Percentiles rank a stretch among this genome's conserved stretches.
Conservation (phyloP, 23 red algal genomes). For the Gracilaria domingensis region DNA sequence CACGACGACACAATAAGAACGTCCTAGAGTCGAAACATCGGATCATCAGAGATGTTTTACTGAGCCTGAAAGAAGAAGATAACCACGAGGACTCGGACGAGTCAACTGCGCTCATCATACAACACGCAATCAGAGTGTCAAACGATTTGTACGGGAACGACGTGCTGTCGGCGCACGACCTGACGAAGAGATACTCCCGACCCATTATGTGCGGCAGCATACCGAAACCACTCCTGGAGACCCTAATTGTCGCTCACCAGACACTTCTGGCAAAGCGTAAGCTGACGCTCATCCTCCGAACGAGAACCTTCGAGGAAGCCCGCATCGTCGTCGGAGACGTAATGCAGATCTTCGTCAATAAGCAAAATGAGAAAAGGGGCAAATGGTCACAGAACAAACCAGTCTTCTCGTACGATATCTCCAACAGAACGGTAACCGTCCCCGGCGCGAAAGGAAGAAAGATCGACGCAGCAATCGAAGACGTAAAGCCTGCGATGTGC, state of each 20-base stretch:
- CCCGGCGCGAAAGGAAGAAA: conserved; percentile 10
- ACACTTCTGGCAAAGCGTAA: conserved; percentile 20
- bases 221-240: not conserved
- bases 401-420: not conserved
- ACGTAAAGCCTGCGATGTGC: not conserved
- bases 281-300: conserved; percentile 1
- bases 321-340: conserved; percentile 13
- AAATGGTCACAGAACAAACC: not conserved
- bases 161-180: too few relatives aligned
- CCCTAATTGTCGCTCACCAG: not conserved
- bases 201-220: too few relatives aligned
- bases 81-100: too few relatives aligned
- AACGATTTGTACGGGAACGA: too few relatives aligned
- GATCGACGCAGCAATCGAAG: conserved; percentile 22
- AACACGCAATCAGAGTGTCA: too few relatives aligned
- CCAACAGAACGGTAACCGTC: not conserved
- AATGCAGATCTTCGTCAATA: conserved; percentile 1
- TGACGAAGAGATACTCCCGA: too few relatives aligned
- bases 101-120: too few relatives aligned
- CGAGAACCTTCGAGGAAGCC: not conserved
- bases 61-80: not conserved
- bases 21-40: not conserved
- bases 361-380: conserved; percentile 1
- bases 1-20: conserved; percentile 1
- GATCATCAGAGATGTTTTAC: not conserved